Evolutionary conservation across 176 grass and related monocot species (phyloP), one percentile per base, ranked within the genome.

Genomic region (Bonia amplexicaulis): DNA sequence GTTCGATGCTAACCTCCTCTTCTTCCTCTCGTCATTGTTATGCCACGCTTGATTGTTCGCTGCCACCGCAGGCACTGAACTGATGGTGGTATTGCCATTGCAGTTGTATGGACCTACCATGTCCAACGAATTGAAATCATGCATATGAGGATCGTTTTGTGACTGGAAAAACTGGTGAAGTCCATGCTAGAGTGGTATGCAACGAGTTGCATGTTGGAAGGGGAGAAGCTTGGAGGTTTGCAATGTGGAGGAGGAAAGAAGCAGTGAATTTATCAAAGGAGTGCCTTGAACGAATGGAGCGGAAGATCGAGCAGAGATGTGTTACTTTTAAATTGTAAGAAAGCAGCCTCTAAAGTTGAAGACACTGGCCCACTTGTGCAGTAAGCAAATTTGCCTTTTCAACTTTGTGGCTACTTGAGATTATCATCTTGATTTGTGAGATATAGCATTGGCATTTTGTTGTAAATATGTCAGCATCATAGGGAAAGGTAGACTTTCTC

Each of bases 1-100:
- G 86, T 99, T 99, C 0, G 96, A 99, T 35, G 90, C 89, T 33
- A 96, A 77, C 66, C 96, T 81, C 75, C 91, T 87, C 78, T 64
- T 94, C 87, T 86, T 92, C 86, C 88, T 92, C 81, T 98, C 90
- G 35, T 95, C 89, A 13, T 46, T 45, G 35, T 17, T 6, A 23
- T 29, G 66, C 35, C 12, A 49, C 31, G 31, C 71, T 35, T 75
- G 71, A 11, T 7, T 19, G 25, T 39, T 66, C 2, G 33, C 69
- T 9, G 49, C 52, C 0, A 5, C 78, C 2, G 17, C 71, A 17
- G 45, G 40, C 13, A 29, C 12, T 20, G 85, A 59, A 29, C 6
- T 51, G 14, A 58, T 16, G 57, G 37, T 8, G 15, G 15, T 10
- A 20, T 10, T 29, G 67, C 59, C 89, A 69, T 83, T 78, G 84